Base-by-base conservation (phyloP, 208 protist species). In the Vickermania ingenoplastis region DNA sequence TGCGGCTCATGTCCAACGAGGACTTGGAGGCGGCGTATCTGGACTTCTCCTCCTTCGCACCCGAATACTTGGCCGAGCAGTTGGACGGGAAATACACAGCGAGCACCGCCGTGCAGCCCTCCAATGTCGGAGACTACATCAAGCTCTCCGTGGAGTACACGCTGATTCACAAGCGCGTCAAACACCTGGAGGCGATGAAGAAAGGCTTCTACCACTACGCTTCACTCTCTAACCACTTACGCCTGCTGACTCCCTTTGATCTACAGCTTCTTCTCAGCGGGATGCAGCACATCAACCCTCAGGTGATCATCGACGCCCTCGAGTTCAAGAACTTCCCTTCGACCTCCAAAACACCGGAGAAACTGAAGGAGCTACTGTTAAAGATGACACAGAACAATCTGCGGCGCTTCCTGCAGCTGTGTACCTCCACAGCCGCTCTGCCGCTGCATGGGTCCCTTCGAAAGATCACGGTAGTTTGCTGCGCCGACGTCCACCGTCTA, bases 361-460 rank as follows among this genome's bases (percentile, higher is more conserved):
- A 77, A 45, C 59, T 84, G 26, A 67, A 74, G 52, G 71, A 82
- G 51, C 50, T 83, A 17, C 11, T 88, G n/a, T 21, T 57, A 24
- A 71, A 73, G 11, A 81, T 80, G 67, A 71, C 71, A 4, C 77
- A 85, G 62, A 89, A 89, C 52, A 83, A 84, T 51, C 70, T 82
- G 31, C 73, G 81, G 0, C 75, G 81, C 41, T 89, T 89, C 31
- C 53, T 89, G 36, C 77, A 81, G 67, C 73, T 89, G 2, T 89
- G 81, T 57, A 89, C 81, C 0, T 65, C 77, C 28, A 65, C 63
- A 21, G 75, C 75, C 0, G 41, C 81, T 1, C 31, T 88, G 14
- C 81, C 77, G 0, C 57, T 53, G 2, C 65, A 52, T 29, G 63
- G 61, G 21, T 51, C 61, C 5, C 48, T 72, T 59, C 67, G 71